phyloP scores from a whole-genome alignment of 192 early-diverging fungal species.

The Paraglomus brasilianum region DNA sequence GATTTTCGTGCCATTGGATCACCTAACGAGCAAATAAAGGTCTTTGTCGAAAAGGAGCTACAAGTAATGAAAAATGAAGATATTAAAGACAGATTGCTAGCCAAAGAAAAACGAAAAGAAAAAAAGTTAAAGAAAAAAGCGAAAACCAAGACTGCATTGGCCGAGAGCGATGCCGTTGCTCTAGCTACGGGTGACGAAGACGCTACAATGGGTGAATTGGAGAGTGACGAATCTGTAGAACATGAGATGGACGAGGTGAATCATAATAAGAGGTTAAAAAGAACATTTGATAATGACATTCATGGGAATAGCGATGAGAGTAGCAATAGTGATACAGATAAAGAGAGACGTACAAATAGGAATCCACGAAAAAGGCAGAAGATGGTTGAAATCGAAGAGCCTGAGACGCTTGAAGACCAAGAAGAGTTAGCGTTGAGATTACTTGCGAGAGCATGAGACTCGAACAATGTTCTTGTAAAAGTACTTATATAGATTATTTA shows the following conservation, averaged over 20 bases:
- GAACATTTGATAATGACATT: constrained; percentile 34
- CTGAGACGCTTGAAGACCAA: constrained; percentile 59
- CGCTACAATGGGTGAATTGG: constrained; percentile 32
- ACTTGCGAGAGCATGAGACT: constrained; percentile 22
- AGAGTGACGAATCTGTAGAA: not conserved
- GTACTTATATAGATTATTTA: too few relatives aligned
- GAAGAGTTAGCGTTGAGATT: constrained; percentile 59
- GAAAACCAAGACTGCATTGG: constrained; percentile 54
- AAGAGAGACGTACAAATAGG: constrained; percentile 35
- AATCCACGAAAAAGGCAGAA: constrained; percentile 34
- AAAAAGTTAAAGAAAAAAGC: constrained; percentile 71
- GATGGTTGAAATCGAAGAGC: constrained; percentile 53
- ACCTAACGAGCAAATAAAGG: constrained; percentile 59
- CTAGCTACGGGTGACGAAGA: constrained; percentile 28
- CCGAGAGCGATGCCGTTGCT: constrained; percentile 21
- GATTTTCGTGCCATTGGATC: constrained; percentile 77
- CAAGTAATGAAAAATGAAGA: constrained; percentile 74
- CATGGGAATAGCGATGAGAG: constrained; percentile 40
- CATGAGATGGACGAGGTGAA: constrained; percentile 23
- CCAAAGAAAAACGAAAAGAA: constrained; percentile 63
- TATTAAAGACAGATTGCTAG: constrained; percentile 69
- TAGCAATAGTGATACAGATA: constrained; percentile 43
- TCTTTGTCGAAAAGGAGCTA: constrained; percentile 70
- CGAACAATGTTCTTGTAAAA: too few relatives aligned
- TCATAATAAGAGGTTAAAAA: constrained; percentile 16